Evolutionary conservation across 1,284 basidiomycete species (phyloP).

Genomic region (Jaminaea rosea): DNA sequence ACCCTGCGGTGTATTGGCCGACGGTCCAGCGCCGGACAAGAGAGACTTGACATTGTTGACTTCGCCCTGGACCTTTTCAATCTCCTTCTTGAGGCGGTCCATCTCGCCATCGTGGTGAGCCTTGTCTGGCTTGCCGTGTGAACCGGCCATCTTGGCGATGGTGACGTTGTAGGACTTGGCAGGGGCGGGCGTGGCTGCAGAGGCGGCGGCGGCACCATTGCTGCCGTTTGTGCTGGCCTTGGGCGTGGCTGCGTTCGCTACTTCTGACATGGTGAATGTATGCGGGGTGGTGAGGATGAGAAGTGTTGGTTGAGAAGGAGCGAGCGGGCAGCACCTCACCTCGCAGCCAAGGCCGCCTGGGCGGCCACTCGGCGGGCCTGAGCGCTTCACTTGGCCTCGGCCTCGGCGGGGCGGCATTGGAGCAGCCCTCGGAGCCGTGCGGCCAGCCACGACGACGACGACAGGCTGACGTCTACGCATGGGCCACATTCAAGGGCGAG

Average conservation of each 20-base stretch:
- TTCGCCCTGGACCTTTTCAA: constrained; percentile 35
- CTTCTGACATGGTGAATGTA: neutral
- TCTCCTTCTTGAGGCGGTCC: constrained; percentile 36
- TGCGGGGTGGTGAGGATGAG: neutral
- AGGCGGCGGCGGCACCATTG: neutral
- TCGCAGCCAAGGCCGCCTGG: neutral
- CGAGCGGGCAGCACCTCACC: neutral
- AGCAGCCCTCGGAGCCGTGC: too few relatives aligned
- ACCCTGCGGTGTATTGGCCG: constrained; percentile 51
- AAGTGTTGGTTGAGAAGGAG: neutral
- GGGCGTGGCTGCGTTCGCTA: neutral
- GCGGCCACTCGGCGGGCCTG: too few relatives aligned
- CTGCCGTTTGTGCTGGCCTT: neutral
- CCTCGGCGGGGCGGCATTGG: neutral
- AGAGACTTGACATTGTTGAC: constrained; percentile 61
- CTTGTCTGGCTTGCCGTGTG: constrained; percentile 35
- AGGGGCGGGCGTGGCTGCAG: neutral
- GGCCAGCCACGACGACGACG: too few relatives aligned
- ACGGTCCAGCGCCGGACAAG: constrained; percentile 47
- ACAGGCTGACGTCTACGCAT: too few relatives aligned
- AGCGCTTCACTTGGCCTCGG: constrained; percentile 1
- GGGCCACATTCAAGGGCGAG: too few relatives aligned
- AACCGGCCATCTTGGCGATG: constrained; percentile 37
- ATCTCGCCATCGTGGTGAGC: constrained; percentile 37
- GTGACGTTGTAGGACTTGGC: constrained; percentile 13